Evolutionary conservation across 75 land plant species (phyloP), one percentile per base, ranked within the genome.

Genomic region (Larix kaempferi): DNA sequence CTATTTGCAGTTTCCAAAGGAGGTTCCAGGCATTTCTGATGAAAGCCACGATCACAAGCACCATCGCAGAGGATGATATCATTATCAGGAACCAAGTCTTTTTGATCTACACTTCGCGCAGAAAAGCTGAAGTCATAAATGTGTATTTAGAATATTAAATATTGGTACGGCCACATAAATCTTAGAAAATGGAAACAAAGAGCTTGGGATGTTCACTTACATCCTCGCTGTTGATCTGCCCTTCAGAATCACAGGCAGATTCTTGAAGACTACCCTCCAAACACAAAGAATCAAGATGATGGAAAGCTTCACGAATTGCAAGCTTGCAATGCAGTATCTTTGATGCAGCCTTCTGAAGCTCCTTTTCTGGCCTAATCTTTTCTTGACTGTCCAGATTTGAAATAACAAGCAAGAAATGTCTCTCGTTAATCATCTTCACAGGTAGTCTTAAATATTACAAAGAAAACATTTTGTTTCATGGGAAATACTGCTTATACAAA

Each of bases 41-140:
- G 98, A 77, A 94, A 94, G 1, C 90, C 98, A 49, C 98, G 92
- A 57, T 90, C 83, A 77, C 98, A 94, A 25, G 65, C 80, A 65
- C 98, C 98, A 85, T 94, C 98, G 83, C 98, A 94, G 7, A 94
- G 86, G 74, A 94, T 80, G 22, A 94, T 94, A 75, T 92, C 98
- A 85, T 94, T 92, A 69, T 86, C 86, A 72, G 62, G 54, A 56
- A 80, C 67, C 39, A 82, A 4, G 29, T 92, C 87, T 56, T 90
- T n/a, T 88, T 27, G 91, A 89, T 21, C 78, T 80, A 81, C 98
- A 94, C 78, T 86, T 90, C 4, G 93, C 88, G 84, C 98, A 94
- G 67, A 85, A 92, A 56, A 94, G 92, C 98, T 94, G 93, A 63
- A 73, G 61, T 37, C 71, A 74, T 26, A 11, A 6, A 27, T 79